These are phyloP conservation scores for Plasmodium falciparum DNA, from an alignment of 169 alveolate species.

Conservation along the genomic window DNA sequence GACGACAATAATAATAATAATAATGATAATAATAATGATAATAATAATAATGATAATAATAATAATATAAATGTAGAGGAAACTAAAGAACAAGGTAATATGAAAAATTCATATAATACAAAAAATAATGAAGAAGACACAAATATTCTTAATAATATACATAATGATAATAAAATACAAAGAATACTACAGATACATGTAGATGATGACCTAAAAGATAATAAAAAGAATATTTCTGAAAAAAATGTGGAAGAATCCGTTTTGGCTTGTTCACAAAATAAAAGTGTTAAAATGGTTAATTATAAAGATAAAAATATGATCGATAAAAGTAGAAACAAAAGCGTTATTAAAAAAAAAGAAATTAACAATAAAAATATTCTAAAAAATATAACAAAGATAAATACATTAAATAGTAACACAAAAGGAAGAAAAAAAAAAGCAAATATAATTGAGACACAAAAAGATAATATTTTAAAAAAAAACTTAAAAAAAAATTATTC, in stretches of 20 bases:
- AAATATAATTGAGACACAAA: neutral
- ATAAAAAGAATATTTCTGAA: slow-evolving; percentile 7
- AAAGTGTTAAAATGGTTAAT: neutral
- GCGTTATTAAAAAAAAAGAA: neutral
- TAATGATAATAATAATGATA: neutral
- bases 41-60: neutral
- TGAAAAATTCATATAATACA: neutral
- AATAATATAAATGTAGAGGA: neutral
- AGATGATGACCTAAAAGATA: neutral
- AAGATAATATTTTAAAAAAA: neutral
- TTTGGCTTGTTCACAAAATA: neutral
- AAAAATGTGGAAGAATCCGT: neutral
- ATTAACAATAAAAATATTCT: neutral
- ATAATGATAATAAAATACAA: too few relatives aligned
- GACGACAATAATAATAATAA: neutral
- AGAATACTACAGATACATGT: too few relatives aligned
- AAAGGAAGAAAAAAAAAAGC: neutral
- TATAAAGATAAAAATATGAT: slow-evolving; percentile 2
- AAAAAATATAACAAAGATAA: slow-evolving; percentile 9
- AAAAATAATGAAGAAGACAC: neutral
- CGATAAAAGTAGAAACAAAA: slow-evolving; percentile 2
- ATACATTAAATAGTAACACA: slow-evolving; percentile 1
- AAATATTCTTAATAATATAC: too few relatives aligned
- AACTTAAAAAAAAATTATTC: neutral
- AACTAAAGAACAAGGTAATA: neutral